These are phyloP conservation scores for Leccinum subatratum DNA, from an alignment of 1,284 basidiomycete genomes.

Conservation along the genomic window DNA sequence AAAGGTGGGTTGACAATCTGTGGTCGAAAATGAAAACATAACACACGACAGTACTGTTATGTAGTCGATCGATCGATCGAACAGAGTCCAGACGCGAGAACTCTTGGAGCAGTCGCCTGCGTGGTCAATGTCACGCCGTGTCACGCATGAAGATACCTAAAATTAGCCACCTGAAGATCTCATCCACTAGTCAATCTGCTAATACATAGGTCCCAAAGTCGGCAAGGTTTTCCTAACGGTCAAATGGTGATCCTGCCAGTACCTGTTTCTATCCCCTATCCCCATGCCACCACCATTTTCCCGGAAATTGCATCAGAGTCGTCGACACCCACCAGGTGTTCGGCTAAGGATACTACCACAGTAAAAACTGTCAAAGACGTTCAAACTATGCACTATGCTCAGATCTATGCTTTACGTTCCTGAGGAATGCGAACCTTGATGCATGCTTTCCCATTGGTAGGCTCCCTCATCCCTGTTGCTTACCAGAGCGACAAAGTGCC, in stretches of 20 bases:
- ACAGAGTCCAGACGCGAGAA: neutral
- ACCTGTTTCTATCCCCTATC: neutral
- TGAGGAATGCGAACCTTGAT: neutral
- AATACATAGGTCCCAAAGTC: neutral
- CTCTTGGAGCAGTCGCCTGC: slow-evolving; percentile 6
- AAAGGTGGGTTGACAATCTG: slow-evolving; percentile 4
- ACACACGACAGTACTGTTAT: neutral
- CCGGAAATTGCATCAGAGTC: neutral
- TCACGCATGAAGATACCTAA: neutral
- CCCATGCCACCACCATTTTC: too few relatives aligned
- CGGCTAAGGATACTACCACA: neutral
- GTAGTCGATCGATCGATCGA: neutral
- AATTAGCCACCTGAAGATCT: neutral
- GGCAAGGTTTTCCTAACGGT: neutral
- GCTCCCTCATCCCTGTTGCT: neutral
- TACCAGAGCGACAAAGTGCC: neutral
- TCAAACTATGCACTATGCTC: neutral
- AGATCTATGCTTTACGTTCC: neutral
- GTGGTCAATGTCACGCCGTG: neutral
- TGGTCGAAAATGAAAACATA: neutral
- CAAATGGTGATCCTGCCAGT: neutral
- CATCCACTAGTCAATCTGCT: neutral
- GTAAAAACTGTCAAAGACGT: neutral
- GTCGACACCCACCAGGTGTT: neutral
- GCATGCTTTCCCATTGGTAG: neutral